Percentiles rank a stretch among this genome's conserved stretches.
Conservation (phyloP, 192 early-diverging fungal species). For the Coemansia sp. region DNA sequence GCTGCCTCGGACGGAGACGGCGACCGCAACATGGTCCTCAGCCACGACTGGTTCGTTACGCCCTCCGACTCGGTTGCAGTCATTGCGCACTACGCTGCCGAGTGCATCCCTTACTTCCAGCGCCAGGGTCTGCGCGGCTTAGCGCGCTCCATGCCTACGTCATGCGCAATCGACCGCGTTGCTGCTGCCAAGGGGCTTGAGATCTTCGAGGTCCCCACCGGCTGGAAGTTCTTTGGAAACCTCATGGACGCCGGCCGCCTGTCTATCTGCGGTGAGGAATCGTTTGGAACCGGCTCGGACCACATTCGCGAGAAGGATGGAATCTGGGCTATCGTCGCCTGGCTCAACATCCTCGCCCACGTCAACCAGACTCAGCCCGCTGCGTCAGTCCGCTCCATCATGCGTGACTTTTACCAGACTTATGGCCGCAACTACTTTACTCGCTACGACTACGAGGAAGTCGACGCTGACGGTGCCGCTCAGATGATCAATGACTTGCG, state of each 20-base stretch:
- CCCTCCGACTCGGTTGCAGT: slow-evolving; percentile 97
- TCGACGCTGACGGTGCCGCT: slow-evolving; percentile 73
- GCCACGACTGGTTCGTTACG: slow-evolving; percentile 92
- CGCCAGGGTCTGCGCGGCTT: slow-evolving; percentile 82
- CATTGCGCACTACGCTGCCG: slow-evolving; percentile 85
- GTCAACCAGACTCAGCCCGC: slow-evolving; percentile 62
- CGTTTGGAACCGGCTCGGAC: slow-evolving; percentile 97
- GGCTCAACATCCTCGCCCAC: slow-evolving; percentile 91
- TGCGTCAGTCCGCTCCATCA: slow-evolving; percentile 73
- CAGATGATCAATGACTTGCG: slow-evolving; percentile 80
- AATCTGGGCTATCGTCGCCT: slow-evolving; percentile 95
- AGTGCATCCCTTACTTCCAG: slow-evolving; percentile 91
- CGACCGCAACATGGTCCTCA: slow-evolving; percentile 98
- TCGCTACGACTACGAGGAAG: slow-evolving; percentile 98
- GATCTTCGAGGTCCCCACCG: slow-evolving; percentile 90
- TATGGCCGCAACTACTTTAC: slow-evolving; percentile 98
- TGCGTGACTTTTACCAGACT: slow-evolving; percentile 73
- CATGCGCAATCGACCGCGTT: slow-evolving; percentile 85
- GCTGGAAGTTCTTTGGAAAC: slow-evolving; percentile 98
- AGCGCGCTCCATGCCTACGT: slow-evolving; percentile 96
- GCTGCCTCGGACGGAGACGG: slow-evolving; percentile 98
- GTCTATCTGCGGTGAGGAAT: slow-evolving; percentile 97
- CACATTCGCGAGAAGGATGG: slow-evolving; percentile 99
- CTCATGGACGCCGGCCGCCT: slow-evolving; percentile 94
- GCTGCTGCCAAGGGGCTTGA: slow-evolving; percentile 78